These are phyloP conservation scores for Colletotrichum gloeosporioides DNA, from an alignment of 2,329 filamentous ascomycete species.

Conservation along the genomic window DNA sequence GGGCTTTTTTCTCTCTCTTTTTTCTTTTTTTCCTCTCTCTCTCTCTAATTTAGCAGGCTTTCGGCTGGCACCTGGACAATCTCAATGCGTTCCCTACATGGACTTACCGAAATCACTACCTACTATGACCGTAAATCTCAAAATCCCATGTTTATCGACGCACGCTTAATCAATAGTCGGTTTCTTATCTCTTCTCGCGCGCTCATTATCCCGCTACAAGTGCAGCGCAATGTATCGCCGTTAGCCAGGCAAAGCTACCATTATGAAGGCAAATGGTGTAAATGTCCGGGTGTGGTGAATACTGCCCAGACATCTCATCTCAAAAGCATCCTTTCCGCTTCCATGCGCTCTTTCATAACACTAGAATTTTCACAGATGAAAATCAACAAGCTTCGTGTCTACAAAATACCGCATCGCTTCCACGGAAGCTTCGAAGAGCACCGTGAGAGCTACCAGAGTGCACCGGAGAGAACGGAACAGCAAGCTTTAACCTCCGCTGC, in stretches of 20 bases:
- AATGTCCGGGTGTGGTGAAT: not conserved
- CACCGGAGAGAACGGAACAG: not conserved
- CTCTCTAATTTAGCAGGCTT: not conserved
- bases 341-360: not conserved
- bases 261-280: not conserved
- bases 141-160: not conserved
- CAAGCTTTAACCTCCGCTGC: not conserved
- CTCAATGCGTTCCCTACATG: not conserved
- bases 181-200: not conserved
- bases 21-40: no score
- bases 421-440: not conserved
- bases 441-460: not conserved
- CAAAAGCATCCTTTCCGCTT: not conserved
- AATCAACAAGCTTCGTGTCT: not conserved
- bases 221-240: rapidly evolving
- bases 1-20: no score
- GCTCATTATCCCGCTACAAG: rapidly evolving
- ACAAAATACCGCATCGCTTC: rapidly evolving
- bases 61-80: not conserved
- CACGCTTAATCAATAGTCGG: not conserved
- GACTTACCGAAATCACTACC: not conserved
- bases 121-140: not conserved
- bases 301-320: not conserved
- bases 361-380: not conserved
- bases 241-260: rapidly evolving